Percentiles rank a stretch among this genome's conserved stretches.
Conservation (phyloP, 164 flowering plant species). For the Cinnamomum chago region DNA sequence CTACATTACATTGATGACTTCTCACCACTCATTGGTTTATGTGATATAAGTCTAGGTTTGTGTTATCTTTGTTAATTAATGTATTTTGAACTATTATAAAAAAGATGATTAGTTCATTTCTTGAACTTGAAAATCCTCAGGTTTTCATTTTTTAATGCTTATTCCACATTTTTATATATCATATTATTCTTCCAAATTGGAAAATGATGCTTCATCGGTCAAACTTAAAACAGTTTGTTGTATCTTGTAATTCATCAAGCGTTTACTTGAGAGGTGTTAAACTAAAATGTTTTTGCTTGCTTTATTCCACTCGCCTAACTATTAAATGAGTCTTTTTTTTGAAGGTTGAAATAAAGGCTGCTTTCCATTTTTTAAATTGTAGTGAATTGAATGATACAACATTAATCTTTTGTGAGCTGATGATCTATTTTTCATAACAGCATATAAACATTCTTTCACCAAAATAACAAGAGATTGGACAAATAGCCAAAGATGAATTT, state of each 20-base stretch:
- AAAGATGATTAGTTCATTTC: too few relatives aligned
- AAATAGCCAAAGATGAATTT: background rate
- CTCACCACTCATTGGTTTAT: background rate
- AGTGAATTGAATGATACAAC: background rate
- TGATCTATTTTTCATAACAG: background rate
- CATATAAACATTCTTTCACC: background rate
- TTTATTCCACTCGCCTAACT: background rate
- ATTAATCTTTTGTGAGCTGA: background rate
- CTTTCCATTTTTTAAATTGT: background rate
- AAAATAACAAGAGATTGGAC: background rate
- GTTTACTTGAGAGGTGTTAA: background rate
- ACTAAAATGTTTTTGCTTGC: background rate
- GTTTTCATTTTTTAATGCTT: background rate
- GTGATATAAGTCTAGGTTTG: background rate
- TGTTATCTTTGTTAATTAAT: background rate
- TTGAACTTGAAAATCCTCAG: background rate
- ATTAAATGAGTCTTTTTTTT: too few relatives aligned
- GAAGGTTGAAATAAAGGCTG: background rate
- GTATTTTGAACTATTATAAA: too few relatives aligned
- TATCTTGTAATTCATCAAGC: background rate
- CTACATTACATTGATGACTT: background rate
- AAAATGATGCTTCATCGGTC: background rate
- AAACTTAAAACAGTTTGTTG: background rate
- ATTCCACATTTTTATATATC: background rate
- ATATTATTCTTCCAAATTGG: background rate